Conservation (phyloP, 495 filamentous ascomycete species). For the Hyaloscypha variabilis region DNA sequence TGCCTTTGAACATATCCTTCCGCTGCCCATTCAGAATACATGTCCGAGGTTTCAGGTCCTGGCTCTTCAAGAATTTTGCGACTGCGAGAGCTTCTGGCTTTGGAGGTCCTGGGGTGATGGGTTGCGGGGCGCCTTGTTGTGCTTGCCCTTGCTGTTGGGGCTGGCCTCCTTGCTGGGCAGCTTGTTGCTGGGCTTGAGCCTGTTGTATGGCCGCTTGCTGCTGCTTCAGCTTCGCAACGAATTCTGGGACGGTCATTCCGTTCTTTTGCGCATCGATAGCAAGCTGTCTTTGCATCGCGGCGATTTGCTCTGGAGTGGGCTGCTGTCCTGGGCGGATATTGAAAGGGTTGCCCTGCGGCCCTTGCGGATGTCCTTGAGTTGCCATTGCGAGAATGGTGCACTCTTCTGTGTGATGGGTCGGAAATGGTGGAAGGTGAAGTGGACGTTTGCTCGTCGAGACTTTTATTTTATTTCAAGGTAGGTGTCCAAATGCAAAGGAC, state of each 20-base stretch:
- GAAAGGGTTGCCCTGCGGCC: slow-evolving; percentile 16
- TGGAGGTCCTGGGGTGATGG: slow-evolving; percentile 72
- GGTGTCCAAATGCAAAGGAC: background rate
- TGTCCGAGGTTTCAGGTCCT: slow-evolving; percentile 87
- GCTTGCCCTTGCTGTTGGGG: slow-evolving; percentile 42
- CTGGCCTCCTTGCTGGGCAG: slow-evolving; percentile 45
- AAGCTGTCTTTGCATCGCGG: slow-evolving; percentile 80
- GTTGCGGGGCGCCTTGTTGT: slow-evolving; percentile 45
- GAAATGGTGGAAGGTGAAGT: background rate
- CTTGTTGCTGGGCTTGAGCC: slow-evolving; percentile 68
- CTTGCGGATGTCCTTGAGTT: slow-evolving; percentile 22
- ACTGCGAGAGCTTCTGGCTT: slow-evolving; percentile 88
- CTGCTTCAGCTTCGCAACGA: slow-evolving; percentile 68
- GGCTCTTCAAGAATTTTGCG: slow-evolving; percentile 82
- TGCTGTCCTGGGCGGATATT: slow-evolving; percentile 50
- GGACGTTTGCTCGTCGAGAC: background rate
- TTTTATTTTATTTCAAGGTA: background rate
- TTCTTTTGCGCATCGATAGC: slow-evolving; percentile 73
- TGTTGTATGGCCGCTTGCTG: slow-evolving; percentile 24
- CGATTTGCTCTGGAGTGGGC: slow-evolving; percentile 85
- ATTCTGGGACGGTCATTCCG: slow-evolving; percentile 76
- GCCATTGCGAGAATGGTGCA: slow-evolving; percentile 22
- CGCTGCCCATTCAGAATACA: slow-evolving; percentile 94
- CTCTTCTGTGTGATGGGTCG: background rate
- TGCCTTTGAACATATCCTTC: slow-evolving; percentile 98